These are phyloP conservation scores for Terana coerulea DNA, from an alignment of 768 basidiomycete species.

Conservation along the genomic window DNA sequence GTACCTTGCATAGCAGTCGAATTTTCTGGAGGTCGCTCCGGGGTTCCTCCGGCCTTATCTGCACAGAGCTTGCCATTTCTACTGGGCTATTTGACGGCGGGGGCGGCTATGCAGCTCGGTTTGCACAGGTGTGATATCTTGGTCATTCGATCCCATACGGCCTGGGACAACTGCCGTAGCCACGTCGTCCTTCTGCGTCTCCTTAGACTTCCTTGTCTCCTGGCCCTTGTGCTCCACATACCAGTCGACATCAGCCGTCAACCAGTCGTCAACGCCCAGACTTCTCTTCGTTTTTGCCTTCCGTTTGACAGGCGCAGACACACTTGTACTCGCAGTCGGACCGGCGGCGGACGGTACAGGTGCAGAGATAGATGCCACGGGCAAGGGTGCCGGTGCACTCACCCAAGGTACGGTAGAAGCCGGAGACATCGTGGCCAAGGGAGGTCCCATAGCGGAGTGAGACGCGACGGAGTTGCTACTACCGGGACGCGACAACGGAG, in stretches of 20 bases:
- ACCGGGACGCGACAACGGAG: neutral
- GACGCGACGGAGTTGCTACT: neutral
- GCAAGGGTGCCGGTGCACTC: neutral
- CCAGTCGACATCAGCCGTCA: conserved; percentile 19
- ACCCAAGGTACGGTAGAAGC: neutral
- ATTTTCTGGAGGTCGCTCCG: neutral
- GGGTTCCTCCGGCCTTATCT: neutral
- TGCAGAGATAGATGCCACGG: neutral
- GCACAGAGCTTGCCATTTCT: neutral
- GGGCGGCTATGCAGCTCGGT: neutral
- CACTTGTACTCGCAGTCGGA: neutral
- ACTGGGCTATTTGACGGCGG: neutral
- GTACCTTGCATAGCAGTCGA: no score
- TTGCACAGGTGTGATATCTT: no score
- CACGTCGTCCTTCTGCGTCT: neutral
- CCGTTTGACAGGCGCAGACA: neutral
- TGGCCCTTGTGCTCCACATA: conserved; percentile 10
- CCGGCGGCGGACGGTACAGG: neutral
- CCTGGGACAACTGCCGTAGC: neutral
- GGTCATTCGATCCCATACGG: neutral
- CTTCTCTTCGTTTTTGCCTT: conserved; percentile 10
- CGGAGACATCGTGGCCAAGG: no score
- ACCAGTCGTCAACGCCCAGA: conserved; percentile 13
- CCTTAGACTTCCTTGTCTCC: neutral
- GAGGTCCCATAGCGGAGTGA: no score